Evolutionary conservation across 139 green algal species (phyloP).

Genomic region (Chlamydomonas asymmetrica): DNA sequence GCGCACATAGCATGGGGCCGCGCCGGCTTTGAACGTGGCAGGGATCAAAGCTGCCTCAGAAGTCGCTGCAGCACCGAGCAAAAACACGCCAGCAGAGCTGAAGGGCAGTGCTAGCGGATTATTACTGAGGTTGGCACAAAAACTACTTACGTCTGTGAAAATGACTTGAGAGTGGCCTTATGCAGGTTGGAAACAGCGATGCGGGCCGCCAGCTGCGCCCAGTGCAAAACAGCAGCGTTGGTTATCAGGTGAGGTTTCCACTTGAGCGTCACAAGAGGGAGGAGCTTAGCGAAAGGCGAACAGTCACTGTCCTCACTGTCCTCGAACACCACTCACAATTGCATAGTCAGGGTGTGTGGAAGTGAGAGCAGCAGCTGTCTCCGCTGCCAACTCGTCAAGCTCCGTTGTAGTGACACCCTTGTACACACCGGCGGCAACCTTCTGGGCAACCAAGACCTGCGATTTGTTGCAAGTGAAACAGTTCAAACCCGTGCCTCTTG

Average conservation of each 20-base stretch:
- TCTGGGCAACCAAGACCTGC: constrained; percentile 96
- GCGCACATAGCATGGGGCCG: too few relatives aligned
- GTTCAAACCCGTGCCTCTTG: not conserved
- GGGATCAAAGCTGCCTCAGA: too few relatives aligned
- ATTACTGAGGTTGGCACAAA: too few relatives aligned
- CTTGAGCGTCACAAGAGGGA: not conserved
- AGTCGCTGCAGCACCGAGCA: too few relatives aligned
- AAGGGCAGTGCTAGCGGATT: too few relatives aligned
- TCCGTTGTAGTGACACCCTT: constrained; percentile 96
- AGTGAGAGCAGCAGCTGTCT: constrained; percentile 97
- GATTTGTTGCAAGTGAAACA: too few relatives aligned
- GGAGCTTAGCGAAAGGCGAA: not conserved
- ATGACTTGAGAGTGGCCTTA: constrained; percentile 99
- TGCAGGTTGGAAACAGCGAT: constrained; percentile 99
- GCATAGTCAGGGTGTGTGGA: constrained; percentile 98
- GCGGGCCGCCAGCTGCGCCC: constrained; percentile 89
- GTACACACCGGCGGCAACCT: constrained; percentile 94
- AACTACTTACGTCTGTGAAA: constrained; percentile 84
- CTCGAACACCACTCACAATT: constrained; percentile 58
- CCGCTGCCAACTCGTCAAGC: constrained; percentile 96
- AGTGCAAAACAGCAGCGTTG: not conserved
- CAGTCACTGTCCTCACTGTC: not conserved
- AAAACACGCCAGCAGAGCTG: too few relatives aligned
- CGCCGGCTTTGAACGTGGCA: too few relatives aligned
- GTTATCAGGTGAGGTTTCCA: not conserved